A percentile compares a stretch with the other conserved stretches of the same genome.
Conservation (phyloP, 2,329 filamentous ascomycete species). For the Trichophyton equinum region DNA sequence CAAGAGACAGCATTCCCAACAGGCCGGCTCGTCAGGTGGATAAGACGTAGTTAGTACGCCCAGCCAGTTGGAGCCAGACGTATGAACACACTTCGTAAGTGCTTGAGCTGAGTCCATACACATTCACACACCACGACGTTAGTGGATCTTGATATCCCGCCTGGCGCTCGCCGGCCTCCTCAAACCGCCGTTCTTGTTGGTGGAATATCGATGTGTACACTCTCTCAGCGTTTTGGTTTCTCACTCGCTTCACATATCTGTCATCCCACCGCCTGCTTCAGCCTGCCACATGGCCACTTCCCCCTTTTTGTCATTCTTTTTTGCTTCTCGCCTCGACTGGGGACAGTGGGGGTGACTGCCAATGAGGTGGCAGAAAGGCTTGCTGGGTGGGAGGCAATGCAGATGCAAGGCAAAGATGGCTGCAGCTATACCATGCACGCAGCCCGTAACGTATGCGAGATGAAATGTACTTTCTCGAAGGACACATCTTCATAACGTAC, state of each 20-base stretch:
- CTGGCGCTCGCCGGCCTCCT: not conserved
- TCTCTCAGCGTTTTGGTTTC: not conserved
- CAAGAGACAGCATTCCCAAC: not conserved
- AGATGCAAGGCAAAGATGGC: conserved; percentile 3
- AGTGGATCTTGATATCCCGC: not conserved
- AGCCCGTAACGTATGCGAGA: conserved; percentile 1
- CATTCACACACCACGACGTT: not conserved
- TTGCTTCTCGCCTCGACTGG: conserved; percentile 1
- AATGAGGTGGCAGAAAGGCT: not conserved
- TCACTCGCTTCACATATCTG: not conserved
- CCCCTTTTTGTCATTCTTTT: not conserved
- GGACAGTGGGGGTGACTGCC: not conserved
- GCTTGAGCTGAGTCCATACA: too few species aligned
- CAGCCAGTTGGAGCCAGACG: conserved; percentile 1
- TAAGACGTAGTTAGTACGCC: not conserved
- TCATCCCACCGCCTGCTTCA: not conserved
- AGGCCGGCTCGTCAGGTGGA: conserved; percentile 4
- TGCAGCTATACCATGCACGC: not conserved
- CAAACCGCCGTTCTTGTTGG: not conserved
- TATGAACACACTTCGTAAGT: not conserved
- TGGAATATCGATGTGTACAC: not conserved
- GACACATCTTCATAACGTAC: not conserved
- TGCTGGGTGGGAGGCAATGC: not conserved
- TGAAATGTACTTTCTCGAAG: not conserved
- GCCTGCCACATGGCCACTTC: conserved; percentile 2